Evolutionary conservation across 345 rosid species (phyloP), one percentile per base, ranked within the genome.

Genomic region (Boechera divaricarpa): DNA sequence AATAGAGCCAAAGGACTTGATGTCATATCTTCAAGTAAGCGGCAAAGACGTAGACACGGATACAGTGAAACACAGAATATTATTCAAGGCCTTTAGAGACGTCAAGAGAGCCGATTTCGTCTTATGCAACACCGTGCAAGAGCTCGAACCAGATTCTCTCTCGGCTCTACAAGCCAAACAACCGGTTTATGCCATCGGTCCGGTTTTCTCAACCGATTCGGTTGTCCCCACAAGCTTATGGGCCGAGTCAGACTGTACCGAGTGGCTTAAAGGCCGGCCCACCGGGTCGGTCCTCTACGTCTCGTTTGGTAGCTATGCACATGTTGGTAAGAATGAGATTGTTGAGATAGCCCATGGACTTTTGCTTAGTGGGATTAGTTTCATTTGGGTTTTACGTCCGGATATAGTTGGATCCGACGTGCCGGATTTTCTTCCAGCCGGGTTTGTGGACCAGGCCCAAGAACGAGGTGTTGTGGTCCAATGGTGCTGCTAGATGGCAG

Each of bases 221-320:
- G 57, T 61, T 5, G 86, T 89, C 62, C 80, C 89, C 57, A 87
- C 88, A 2, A 89, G 90, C 85, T 70, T 91, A 2, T 88, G 97
- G 94, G 60, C 91, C 0, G 92, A 88, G 72, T 88, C 92, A 4
- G 76, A 86, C 15, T 88, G 89, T 75, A 79, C 71, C 45, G 82
- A 81, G n/a, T 86, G 90, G 93, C 87, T 88, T 1, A 75, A 81
- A 59, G 26, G 59, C 1, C 73, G 57, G 47, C 75, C 87, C 13
- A 24, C 0, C 81, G 16, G 83, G 16, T 86, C 92, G 0, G 90
- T 88, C 54, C 32, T 88, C 12, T 88, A 81, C 4, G 86, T 86
- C 5, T 83, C 89, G 3, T 88, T 86, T 35, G 90, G 92, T 69
- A 86, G 90, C 83, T 83, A 79, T 60, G 88, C 89, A 3, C 88